Base-by-base conservation (phyloP, 805 yeast species). In the Barnettozyma sp. region DNA sequence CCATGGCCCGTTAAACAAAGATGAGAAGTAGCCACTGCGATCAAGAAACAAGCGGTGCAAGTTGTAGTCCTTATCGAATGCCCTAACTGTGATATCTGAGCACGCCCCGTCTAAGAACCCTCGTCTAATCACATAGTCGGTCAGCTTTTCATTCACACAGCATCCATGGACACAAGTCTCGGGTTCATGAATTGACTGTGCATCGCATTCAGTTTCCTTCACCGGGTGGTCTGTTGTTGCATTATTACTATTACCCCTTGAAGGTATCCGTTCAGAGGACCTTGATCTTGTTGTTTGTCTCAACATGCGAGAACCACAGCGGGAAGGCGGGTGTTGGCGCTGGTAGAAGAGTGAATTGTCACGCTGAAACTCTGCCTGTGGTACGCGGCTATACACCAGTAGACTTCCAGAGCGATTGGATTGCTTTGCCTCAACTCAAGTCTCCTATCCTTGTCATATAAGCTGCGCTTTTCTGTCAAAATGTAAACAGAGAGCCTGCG, bases 1-100 rank as follows among this genome's bases (percentile, higher is more conserved):
- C 79, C 79, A 73, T 1, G 56, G 52, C 1, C 62, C 67, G 26
- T 60, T 52, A 40, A 73, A 67, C 30, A 73, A 41, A 4, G 68
- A 58, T 13, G 59, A 52, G 46, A 73, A 73, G 43, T 70, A 73
- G 0, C 68, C 71, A 38, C 73, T 59, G 36, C 69, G 58, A 34
- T 61, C 62, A 27, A 73, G 52, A 9, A 73, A 54, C 29, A 74
- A 40, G 41, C 60, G 56, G 42, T 73, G 80, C 2, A 74, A 49
- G n/a, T 48, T 49, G 46, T 71, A 74, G 12, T 53, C 54, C 17
- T 56, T 53, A 4, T 60, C 66, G 46, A 73, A 73, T 2, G 76
- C 78, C 38, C 40, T 49, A 8, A 73, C 52, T 0, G 68, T 59
- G 23, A 72, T 68, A 50, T 72, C 77, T 2, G 70, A 64, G 38